Evolutionary conservation across 2,329 filamentous ascomycete species (phyloP), one percentile per base, ranked within the genome.

Genomic region (Aspergillus intermedius): DNA sequence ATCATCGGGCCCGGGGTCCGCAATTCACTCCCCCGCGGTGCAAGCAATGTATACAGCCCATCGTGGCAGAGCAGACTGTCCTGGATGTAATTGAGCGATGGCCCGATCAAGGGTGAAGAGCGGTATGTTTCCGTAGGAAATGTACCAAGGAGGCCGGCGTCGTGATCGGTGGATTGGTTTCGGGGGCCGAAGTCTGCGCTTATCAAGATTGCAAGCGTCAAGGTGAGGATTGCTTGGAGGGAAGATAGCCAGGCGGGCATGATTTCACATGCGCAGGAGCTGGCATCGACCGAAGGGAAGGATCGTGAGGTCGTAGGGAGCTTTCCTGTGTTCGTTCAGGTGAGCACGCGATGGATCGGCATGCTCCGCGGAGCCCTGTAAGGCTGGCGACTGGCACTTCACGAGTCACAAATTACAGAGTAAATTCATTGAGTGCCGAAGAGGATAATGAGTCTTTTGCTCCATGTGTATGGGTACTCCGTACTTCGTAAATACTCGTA

Each of bases 1-100:
- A 77, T 73, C 50, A 72, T 71, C 1, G 73, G 72, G 3, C 72
- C 69, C 1, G 68, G 60, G 5, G 64, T 56, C 9, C 54, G 56
- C 4, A 72, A 60, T 10, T 51, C 54, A 7, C 37, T 58, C 3
- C 70, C 71, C 17, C 62, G 60, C 2, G 72, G 71, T 37, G 70
- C 64, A 10, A 77, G 54, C 17, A 77, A 64, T 1, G 64, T 69
- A 49, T 67, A 74, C 15, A 53, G 42, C 19, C 55, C 69, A 57
- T 62, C 65, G 43, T 71, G 62, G 58, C 75, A 77, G 10, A 49
- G 49, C 2, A 49, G 35, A 48, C 56, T 58, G 34, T 51, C 52
- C 28, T 58, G 49, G 39, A 59, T 52, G 30, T 57, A 60, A 42
- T 62, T 64, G 17, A 64, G 40, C 6, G 58, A 50, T 4, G 61